These are phyloP conservation scores for Rubroboletus pulcherrimus DNA, from an alignment of 768 basidiomycete genomes.

Conservation along the genomic window DNA sequence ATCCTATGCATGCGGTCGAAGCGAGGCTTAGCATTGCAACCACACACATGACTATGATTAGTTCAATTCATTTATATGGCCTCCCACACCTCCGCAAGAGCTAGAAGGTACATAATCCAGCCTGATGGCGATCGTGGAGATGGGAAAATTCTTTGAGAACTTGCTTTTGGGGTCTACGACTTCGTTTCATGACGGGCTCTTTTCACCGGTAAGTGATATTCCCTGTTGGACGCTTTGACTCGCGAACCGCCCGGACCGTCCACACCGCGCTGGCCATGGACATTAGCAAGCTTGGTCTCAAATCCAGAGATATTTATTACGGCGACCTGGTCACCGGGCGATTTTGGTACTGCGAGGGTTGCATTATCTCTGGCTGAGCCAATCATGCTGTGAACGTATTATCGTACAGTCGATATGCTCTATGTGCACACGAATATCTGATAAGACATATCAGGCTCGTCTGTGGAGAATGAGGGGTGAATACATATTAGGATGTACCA, in stretches of 20 bases:
- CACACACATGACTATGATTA: neutral
- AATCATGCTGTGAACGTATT: neutral
- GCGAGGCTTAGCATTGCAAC: neutral
- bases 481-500: neutral
- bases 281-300: neutral
- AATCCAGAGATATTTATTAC: neutral
- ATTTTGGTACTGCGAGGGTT: neutral
- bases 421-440: neutral
- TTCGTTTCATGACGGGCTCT: neutral
- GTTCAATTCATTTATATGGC: neutral
- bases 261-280: neutral
- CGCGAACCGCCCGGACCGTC: neutral
- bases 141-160: neutral
- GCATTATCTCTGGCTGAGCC: neutral
- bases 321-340: neutral
- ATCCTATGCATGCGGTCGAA: conserved; percentile 1
- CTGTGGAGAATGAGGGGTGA: neutral
- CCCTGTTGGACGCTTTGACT: neutral
- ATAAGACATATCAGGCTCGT: neutral
- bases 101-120: neutral
- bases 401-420: neutral
- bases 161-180: neutral
- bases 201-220: neutral
- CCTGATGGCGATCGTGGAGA: neutral
- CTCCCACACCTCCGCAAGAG: neutral